Evolutionary conservation across 1,284 basidiomycete species (phyloP).

Genomic region (Kalmanozyma brasiliensis): DNA sequence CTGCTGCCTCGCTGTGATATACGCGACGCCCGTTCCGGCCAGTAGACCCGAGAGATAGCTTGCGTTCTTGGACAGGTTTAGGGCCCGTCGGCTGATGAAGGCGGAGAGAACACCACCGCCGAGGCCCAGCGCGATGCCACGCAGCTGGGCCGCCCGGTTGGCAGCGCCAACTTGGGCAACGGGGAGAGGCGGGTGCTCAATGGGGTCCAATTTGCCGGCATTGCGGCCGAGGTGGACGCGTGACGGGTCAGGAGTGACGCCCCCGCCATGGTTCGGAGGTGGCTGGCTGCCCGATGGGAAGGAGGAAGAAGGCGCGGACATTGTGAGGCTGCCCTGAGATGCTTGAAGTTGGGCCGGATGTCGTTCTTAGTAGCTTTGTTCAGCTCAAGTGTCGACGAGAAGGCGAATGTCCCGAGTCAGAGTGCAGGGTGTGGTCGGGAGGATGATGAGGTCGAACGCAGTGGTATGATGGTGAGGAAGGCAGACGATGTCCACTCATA

Average conservation of each 20-base stretch:
- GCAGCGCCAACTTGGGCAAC: conserved; percentile 37
- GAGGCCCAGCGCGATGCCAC: conserved; percentile 39
- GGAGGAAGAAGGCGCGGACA: conserved; percentile 2
- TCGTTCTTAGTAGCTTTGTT: too few species aligned
- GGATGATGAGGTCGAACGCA: too few species aligned
- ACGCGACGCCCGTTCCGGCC: conserved; percentile 49
- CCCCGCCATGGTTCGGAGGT: conserved; percentile 31
- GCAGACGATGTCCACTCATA: neutral
- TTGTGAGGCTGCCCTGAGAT: neutral
- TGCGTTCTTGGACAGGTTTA: conserved; percentile 39
- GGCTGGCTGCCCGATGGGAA: neutral
- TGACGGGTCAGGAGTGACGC: conserved; percentile 16
- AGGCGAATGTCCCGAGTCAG: too few species aligned
- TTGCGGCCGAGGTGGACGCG: conserved; percentile 29
- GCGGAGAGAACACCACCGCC: conserved; percentile 39
- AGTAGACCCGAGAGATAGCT: conserved; percentile 40
- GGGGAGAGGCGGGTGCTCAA: conserved; percentile 38
- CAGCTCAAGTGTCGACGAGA: too few species aligned
- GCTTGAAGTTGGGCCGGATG: too few species aligned
- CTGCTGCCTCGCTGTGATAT: conserved; percentile 41
- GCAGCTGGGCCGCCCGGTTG: conserved; percentile 40
- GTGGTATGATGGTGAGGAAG: neutral
- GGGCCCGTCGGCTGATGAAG: conserved; percentile 37
- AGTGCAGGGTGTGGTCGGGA: too few species aligned
- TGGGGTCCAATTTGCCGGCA: conserved; percentile 33